phyloP scores from a whole-genome alignment of 2,329 filamentous ascomycete genomes.

The Lojkania enalia region DNA sequence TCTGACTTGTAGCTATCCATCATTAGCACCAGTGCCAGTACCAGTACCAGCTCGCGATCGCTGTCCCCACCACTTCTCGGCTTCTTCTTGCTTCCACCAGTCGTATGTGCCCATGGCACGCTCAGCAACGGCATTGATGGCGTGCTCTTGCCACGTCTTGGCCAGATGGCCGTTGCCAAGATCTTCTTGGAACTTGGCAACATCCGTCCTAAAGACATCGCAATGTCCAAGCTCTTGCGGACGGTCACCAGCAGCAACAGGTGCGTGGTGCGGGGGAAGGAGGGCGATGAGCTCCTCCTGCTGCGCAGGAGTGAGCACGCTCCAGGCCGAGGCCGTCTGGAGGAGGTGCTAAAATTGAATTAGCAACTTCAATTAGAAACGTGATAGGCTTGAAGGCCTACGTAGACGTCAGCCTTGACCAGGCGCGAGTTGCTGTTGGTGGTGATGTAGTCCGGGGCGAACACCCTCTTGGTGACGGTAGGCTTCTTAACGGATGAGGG shows the following conservation, averaged over 20 bases:
- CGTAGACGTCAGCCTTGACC: constrained; percentile 37
- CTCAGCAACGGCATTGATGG: constrained; percentile 56
- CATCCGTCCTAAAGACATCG: constrained; percentile 55
- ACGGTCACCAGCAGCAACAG: constrained; percentile 15
- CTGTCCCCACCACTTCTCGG: constrained; percentile 62
- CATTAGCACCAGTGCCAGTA: too few relatives aligned
- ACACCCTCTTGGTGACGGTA: constrained; percentile 18
- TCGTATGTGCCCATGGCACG: constrained; percentile 61
- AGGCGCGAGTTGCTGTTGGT: constrained; percentile 36
- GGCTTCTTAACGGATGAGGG: constrained; percentile 14
- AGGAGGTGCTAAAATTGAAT: constrained; percentile 32
- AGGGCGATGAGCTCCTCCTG: constrained; percentile 26
- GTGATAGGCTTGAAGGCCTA: constrained; percentile 10
- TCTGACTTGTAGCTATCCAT: too few relatives aligned
- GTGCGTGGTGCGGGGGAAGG: constrained; percentile 22
- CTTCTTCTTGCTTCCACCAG: constrained; percentile 57
- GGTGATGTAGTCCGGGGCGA: constrained; percentile 36
- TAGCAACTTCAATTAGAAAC: background rate
- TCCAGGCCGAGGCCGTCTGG: constrained; percentile 34
- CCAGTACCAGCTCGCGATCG: too few relatives aligned
- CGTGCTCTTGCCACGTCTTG: constrained; percentile 60
- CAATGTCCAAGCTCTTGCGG: constrained; percentile 28
- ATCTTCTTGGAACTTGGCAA: constrained; percentile 61
- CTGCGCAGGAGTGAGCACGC: constrained; percentile 26
- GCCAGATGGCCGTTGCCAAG: constrained; percentile 59